Evolutionary conservation across 306 rosid genomes (phyloP), one percentile per base, ranked within the genome.

Genomic region (Castanospermum australe): DNA sequence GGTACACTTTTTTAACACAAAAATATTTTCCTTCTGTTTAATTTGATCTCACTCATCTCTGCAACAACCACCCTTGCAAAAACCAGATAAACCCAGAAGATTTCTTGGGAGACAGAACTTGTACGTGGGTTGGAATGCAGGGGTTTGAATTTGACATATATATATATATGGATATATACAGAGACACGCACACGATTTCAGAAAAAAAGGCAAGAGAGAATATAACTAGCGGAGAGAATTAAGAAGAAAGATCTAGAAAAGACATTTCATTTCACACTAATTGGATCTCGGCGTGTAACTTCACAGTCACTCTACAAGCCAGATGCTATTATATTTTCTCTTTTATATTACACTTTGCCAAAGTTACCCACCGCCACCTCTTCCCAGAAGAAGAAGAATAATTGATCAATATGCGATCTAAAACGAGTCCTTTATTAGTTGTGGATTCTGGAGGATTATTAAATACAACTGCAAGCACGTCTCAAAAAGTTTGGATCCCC

Each of bases 1-100:
- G n/a, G n/a, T n/a, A n/a, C n/a, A n/a, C n/a, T n/a, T n/a, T n/a
- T n/a, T n/a, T n/a, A n/a, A n/a, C n/a, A n/a, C n/a, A n/a, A n/a
- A n/a, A n/a, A n/a, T n/a, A n/a, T n/a, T n/a, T n/a, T n/a, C n/a
- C n/a, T n/a, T n/a, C n/a, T n/a, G n/a, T n/a, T n/a, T n/a, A n/a
- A 87, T 83, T 92, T 90, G 63, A 82, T 80, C 36, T 89, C 91
- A 80, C 68, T 89, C 93, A 90, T 92, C 51, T 77, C 69, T 65
- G 28, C 42, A 47, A 67, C 32, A 66, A 84, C 22, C 41, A 73
- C 30, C 63, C 11, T 54, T 65, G 56, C 54, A 74, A 59, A 24
- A 52, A 54, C 61, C 57, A 79, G 68, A 42, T 47, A 38, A 25
- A 50, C 70, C 17, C 76, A 25, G 71, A 48, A 38, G 22, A 20